Conservation (phyloP, 306 rosid genomes). For the peach (Prunus persica) region DNA sequence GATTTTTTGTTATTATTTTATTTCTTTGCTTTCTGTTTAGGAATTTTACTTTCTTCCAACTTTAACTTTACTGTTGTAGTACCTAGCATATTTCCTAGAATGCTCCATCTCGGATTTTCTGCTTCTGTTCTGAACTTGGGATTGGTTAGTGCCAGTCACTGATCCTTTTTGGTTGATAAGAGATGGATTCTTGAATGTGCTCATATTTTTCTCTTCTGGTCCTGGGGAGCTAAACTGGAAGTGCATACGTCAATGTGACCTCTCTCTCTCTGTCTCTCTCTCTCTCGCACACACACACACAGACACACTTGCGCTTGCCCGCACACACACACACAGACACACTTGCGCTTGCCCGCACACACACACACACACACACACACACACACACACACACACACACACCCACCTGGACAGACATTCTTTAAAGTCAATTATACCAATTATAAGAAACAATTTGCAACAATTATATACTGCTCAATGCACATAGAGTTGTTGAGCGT, state of each 20-base stretch:
- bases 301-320: not conserved
- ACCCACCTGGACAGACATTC: not conserved
- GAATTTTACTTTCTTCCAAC: not conserved
- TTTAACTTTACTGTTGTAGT: not conserved
- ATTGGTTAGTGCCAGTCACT: not conserved
- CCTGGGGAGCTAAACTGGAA: not conserved
- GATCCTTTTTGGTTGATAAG: constrained; percentile 6
- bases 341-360: no score
- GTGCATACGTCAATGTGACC: not conserved
- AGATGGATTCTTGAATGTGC: not conserved
- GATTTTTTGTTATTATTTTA: not conserved
- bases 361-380: no score
- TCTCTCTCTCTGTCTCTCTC: constrained; percentile 1
- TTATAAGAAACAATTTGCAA: not conserved
- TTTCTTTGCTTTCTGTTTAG: constrained; percentile 4
- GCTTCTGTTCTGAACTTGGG: not conserved
- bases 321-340: no score
- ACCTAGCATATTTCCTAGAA: not conserved
- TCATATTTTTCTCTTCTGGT: not conserved
- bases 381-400: not conserved
- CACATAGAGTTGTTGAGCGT: not conserved
- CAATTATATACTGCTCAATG: not conserved
- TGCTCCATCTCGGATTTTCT: constrained; percentile 2
- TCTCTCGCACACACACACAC: not conserved
- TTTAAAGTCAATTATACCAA: not conserved